Evolutionary conservation across 108 stramenopile genomes (phyloP).

Genomic region (Cyclostephanos invisitatus): DNA sequence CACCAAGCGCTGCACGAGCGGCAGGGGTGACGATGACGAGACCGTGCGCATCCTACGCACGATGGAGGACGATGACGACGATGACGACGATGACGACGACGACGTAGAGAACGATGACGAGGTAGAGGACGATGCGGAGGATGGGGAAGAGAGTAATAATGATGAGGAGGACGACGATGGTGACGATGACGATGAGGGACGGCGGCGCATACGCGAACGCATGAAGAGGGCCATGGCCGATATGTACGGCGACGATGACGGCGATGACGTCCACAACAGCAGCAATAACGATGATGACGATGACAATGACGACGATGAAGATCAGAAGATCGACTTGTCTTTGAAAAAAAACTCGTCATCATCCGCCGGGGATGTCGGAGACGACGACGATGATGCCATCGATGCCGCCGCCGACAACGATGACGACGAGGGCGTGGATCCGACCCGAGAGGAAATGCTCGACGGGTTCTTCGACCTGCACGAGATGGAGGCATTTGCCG

Average conservation of each 20-base stretch:
- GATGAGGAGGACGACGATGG: slow-evolving; percentile 26
- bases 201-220: slow-evolving; percentile 67
- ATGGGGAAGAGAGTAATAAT: slow-evolving; percentile 33
- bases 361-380: slow-evolving; percentile 8
- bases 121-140: slow-evolving; percentile 25
- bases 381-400: slow-evolving; percentile 6
- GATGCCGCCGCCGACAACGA: slow-evolving; percentile 1
- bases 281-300: slow-evolving; percentile 34
- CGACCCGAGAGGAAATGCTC: slow-evolving; percentile 72
- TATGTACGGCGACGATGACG: slow-evolving; percentile 41
- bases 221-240: slow-evolving; percentile 87
- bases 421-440: slow-evolving; percentile 55
- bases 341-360: slow-evolving; percentile 4
- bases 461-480: slow-evolving; percentile 94
- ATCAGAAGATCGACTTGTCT: slow-evolving; percentile 47
- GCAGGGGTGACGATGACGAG: slow-evolving; percentile 27
- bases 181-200: slow-evolving; percentile 54
- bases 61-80: slow-evolving; percentile 19
- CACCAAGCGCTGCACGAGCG: slow-evolving; percentile 29
- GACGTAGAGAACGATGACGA: slow-evolving; percentile 4
- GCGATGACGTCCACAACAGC: no score
- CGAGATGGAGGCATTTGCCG: slow-evolving; percentile 96
- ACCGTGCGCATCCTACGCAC: no score
- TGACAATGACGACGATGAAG: slow-evolving; percentile 3
- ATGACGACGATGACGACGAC: slow-evolving; percentile 1